Base-by-base conservation (phyloP, 1,284 basidiomycete species). In the Apiotrichum brassicae region DNA sequence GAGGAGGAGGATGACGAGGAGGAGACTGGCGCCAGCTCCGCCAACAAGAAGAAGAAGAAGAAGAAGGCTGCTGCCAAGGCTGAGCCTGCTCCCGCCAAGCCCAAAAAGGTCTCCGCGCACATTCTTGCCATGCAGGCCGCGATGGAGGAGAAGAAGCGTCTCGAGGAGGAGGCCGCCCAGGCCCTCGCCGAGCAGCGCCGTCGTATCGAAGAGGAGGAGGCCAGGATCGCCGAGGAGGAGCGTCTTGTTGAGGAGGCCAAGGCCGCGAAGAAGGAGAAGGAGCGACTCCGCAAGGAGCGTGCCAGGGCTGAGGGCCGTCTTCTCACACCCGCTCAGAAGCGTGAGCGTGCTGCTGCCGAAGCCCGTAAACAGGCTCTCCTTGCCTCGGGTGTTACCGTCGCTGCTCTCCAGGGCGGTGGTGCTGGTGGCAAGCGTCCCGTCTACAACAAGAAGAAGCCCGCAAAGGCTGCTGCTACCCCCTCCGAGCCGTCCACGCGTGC, bases 261-360 rank as follows among this genome's bases (percentile, higher is more conserved):
- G 66, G 81, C 83, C 58, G 79, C 83, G 47, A 85, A 77, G 76
- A 92, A 89, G 71, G 87, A 92, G 63, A 91, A 87, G 69, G 92
- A 95, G 75, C 91, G 89, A 81, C 88, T 87, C 51, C 65, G 64
- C 61, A 57, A 47, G 45, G 63, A 58, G 37, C 92, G 92, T 73
- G 83, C 86, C 20, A 88, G 86, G 78, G 92, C 91, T 68, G 91
- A 95, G 73, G 92, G 92, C 28, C 82, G 86, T 48, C 76, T 91
- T 26, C 79, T 97, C 40, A 95, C 92, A 6, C 89, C 92, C 68
- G 97, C 95, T 75, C 93, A 98, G 72, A 97, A 93, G 75, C 87
- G 90, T 64, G 93, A 97, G 70, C 85, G 82, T 61, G 86, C 87
- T 16, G 86, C 85, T 53, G 93, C 92, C 8, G 93, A 97, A 71